phyloP scores from a whole-genome alignment of 2,329 filamentous ascomycete species.

The Talaromyces funiculosus region DNA sequence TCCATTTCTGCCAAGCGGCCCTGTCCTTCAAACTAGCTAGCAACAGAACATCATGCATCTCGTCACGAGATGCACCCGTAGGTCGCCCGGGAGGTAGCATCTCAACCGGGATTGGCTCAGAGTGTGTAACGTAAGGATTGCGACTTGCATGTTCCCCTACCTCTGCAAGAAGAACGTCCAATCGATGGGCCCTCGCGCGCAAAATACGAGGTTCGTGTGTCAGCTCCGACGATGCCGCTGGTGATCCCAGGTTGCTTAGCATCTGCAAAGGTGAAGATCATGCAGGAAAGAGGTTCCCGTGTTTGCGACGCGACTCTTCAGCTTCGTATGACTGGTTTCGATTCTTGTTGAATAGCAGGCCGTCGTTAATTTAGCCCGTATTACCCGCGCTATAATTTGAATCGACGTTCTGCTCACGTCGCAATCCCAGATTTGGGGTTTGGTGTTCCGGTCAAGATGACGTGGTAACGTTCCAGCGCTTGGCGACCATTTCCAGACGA shows the following conservation, averaged over 20 bases:
- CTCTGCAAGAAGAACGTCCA: constrained; percentile 22
- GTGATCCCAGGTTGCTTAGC: constrained; percentile 20
- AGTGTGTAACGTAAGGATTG: constrained; percentile 22
- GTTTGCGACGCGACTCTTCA: not conserved
- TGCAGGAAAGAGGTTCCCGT: constrained; percentile 19
- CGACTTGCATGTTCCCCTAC: constrained; percentile 21
- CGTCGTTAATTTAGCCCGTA: too few relatives aligned
- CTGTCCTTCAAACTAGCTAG: constrained; percentile 23
- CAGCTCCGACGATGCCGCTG: constrained; percentile 15
- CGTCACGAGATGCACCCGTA: constrained; percentile 15
- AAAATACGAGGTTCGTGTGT: constrained; percentile 6
- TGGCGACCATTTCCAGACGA: not conserved
- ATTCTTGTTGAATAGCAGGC: constrained; percentile 13
- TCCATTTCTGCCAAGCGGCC: constrained; percentile 21
- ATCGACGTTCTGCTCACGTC: not conserved
- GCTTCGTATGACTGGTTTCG: not conserved
- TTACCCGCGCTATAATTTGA: too few relatives aligned
- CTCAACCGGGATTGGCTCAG: constrained; percentile 23
- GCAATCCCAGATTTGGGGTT: not conserved
- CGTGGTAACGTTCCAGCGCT: not conserved
- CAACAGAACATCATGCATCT: constrained; percentile 24
- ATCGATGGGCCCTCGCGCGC: constrained; percentile 16
- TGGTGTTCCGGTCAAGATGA: constrained; percentile 3
- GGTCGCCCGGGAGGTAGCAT: constrained; percentile 18
- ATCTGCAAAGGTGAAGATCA: constrained; percentile 27